Evolutionary conservation across 73 alveolate species (phyloP).

Genomic region (Tetrahymena thermophila): DNA sequence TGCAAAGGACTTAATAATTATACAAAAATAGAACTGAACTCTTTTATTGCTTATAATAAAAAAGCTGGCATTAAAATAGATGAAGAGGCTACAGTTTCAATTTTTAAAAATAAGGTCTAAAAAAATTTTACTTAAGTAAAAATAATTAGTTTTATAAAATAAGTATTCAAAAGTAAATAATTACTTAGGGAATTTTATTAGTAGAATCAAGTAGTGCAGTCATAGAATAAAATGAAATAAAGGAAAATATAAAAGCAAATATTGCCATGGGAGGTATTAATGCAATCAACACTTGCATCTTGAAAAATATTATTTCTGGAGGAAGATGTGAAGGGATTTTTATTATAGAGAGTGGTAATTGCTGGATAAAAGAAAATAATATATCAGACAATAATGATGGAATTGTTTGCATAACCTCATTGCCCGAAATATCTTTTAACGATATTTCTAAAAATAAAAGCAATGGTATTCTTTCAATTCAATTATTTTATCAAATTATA

Average conservation of each 20-base stretch:
- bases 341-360: conserved; percentile 75
- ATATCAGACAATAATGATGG: conserved; percentile 74
- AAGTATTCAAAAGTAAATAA: neutral
- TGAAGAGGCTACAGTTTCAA: conserved; percentile 74
- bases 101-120: conserved; percentile 64
- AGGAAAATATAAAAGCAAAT: conserved; percentile 87
- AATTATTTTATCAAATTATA: neutral
- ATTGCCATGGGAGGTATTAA: conserved; percentile 93
- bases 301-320: conserved; percentile 73
- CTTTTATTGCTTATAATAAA: conserved; percentile 67
- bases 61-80: conserved; percentile 84
- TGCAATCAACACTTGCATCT: conserved; percentile 73
- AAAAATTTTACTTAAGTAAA: conserved; percentile 55
- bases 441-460: conserved; percentile 20
- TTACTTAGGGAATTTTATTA: conserved; percentile 79
- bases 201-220: conserved; percentile 87
- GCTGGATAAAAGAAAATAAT: conserved; percentile 72
- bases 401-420: conserved; percentile 34
- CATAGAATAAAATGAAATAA: conserved; percentile 84
- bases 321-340: conserved; percentile 94
- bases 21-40: conserved; percentile 68
- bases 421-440: conserved; percentile 5
- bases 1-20: conserved; percentile 74
- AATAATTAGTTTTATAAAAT: neutral
- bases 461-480: neutral